Percentiles rank a stretch among this genome's conserved stretches.
These are phyloP conservation scores for Hirschioporus abietinus DNA, from an alignment of 768 basidiomycete genomes.

Conservation along the genomic window DNA sequence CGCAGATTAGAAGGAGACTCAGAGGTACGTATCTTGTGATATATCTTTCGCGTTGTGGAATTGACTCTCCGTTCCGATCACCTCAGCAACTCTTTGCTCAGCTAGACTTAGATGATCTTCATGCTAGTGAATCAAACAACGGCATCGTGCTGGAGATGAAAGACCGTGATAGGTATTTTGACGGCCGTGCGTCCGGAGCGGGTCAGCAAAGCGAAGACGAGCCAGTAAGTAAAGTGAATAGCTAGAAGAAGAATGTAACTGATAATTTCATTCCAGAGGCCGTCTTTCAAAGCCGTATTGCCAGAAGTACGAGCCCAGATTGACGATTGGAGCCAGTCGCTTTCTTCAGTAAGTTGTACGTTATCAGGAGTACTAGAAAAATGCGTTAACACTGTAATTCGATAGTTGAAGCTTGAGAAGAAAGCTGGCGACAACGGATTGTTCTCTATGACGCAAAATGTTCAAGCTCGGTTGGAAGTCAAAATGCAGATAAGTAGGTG, in stretches of 20 bases:
- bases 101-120: conserved; percentile 84
- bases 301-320: conserved; percentile 42
- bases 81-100: conserved; percentile 34
- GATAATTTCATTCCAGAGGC: conserved; percentile 27
- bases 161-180: conserved; percentile 78
- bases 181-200: conserved; percentile 40
- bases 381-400: conserved; percentile 3
- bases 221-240: conserved; percentile 16
- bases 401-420: conserved; percentile 61
- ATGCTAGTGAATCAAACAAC: conserved; percentile 54
- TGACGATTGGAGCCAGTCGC: conserved; percentile 49
- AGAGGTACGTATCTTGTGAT: conserved; percentile 31
- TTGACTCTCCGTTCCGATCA: not conserved
- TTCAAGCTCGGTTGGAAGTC: conserved; percentile 64
- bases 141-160: conserved; percentile 86
- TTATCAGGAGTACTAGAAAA: not conserved
- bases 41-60: not conserved
- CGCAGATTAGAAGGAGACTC: conserved; percentile 39
- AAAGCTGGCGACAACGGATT: conserved; percentile 67
- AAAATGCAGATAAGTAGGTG: conserved; percentile 58
- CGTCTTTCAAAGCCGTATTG: conserved; percentile 45
- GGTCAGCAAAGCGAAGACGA: conserved; percentile 16
- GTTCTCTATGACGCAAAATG: conserved; percentile 72
- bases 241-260: not conserved
- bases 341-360: conserved; percentile 45